Evolutionary conservation across 371 early-diverging fungal genomes (phyloP), one percentile per base, ranked within the genome.

Genomic region (Mucor irregularis): DNA sequence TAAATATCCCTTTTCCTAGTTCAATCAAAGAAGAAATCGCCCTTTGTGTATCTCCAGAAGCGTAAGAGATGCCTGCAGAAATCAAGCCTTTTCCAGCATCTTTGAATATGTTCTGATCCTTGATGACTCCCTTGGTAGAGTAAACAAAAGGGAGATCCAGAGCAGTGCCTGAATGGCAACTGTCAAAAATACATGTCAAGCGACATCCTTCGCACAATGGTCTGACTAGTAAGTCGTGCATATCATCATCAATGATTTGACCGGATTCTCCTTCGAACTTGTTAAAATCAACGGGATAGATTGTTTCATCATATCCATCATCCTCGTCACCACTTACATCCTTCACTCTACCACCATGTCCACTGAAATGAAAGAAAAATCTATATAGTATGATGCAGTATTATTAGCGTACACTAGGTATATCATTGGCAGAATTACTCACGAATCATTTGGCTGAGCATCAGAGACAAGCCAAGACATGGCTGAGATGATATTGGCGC

Each of bases 391-490:
- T n/a, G n/a, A n/a, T 3, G 22, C 11, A 17, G 5, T 34, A n/a
- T 19, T 17, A 28, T 31, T 3, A 5, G 7, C 21, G 34, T n/a
- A 45, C 4, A 26, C 3, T 21, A 14, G 13, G 1, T 30, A 11
- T 5, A 19, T 29, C 17, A 4, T 2, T 31, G 10, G 6, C 16
- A 13, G 55, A 13, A 21, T 19, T n/a, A 63, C 80, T 65, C 70
- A 89, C 61, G 89, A 87, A 69, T 96, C 96, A 62, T 93, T 90
- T 10, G 88, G 82, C 21, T 66, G 73, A 3, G 93, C 90, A 49
- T 83, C 96, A 17, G 72, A 61, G 14, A 95, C 92, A 46, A 98
- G 79, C 96, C 96, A 96, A 51, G 80, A 58, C 88, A 95, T 91
- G 5, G 86, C 93, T 40, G 78, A 66, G n/a, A 74, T 22, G 19